Conservation (phyloP, 2,329 filamentous ascomycete species). For the Cercospora berteroae region DNA sequence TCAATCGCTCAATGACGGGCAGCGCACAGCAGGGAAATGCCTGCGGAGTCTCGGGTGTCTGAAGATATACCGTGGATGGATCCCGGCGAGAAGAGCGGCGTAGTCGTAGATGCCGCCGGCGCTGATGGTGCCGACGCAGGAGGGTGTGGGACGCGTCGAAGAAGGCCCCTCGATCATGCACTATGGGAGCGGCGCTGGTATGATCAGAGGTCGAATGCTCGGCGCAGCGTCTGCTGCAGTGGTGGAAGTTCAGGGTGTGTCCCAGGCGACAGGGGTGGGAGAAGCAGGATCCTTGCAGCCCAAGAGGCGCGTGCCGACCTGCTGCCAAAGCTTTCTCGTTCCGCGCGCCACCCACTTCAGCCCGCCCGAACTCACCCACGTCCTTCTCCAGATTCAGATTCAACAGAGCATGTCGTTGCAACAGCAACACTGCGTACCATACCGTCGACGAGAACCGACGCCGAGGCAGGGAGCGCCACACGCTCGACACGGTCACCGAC, state of each 20-base stretch:
- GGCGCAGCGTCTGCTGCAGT: not conserved
- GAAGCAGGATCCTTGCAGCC: conserved; percentile 3
- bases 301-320: not conserved
- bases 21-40: conserved; percentile 11
- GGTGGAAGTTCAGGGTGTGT: not conserved
- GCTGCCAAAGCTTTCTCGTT: not conserved
- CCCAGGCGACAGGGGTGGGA: not conserved
- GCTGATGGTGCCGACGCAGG: not conserved
- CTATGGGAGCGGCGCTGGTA: not conserved
- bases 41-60: conserved; percentile 1
- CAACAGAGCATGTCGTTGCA: not conserved
- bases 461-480: not conserved
- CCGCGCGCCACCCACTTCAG: not conserved
- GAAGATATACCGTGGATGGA: not conserved
- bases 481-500: not conserved
- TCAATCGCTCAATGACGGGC: conserved; percentile 12
- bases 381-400: not conserved
- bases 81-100: not conserved
- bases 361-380: not conserved
- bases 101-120: not conserved
- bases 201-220: conserved; percentile 4
- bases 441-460: not conserved
- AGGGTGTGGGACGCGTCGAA: not conserved
- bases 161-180: not conserved
- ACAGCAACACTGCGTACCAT: not conserved